Conservation (phyloP, 129 eudicot genomes). For the Pulicaria dysenterica region DNA sequence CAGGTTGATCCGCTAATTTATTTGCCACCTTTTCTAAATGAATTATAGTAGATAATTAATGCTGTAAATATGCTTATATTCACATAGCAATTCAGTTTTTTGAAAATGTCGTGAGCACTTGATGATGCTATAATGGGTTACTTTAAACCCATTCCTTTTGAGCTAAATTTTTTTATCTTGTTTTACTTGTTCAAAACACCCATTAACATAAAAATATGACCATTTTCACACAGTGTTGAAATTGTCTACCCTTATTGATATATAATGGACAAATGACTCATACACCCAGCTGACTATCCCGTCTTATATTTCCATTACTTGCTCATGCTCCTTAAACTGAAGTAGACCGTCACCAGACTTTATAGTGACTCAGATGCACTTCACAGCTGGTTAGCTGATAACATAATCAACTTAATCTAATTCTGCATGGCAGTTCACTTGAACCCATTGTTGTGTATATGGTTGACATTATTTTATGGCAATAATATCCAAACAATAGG, state of each 20-base stretch:
- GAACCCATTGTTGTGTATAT: neutral
- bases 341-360: neutral
- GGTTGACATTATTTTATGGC: slow-evolving; percentile 10
- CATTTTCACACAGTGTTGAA: slow-evolving; percentile 2
- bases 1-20: neutral
- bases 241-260: neutral
- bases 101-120: neutral
- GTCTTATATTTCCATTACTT: neutral
- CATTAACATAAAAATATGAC: neutral
- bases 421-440: neutral
- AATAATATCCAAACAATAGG: neutral
- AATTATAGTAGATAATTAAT: neutral
- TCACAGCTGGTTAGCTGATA: slow-evolving; percentile 6
- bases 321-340: neutral
- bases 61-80: neutral
- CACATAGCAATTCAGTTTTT: neutral
- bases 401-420: neutral
- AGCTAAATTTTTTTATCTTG: neutral
- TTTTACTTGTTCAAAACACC: neutral
- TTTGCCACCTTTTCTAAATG: neutral
- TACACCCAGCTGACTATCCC: neutral
- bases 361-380: neutral
- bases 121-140: neutral
- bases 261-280: neutral
- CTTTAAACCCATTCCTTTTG: neutral